Evolutionary conservation across 73 alveolate genomes (phyloP), one percentile per base, ranked within the genome.

Genomic region (Paramecium tetraurelia): DNA sequence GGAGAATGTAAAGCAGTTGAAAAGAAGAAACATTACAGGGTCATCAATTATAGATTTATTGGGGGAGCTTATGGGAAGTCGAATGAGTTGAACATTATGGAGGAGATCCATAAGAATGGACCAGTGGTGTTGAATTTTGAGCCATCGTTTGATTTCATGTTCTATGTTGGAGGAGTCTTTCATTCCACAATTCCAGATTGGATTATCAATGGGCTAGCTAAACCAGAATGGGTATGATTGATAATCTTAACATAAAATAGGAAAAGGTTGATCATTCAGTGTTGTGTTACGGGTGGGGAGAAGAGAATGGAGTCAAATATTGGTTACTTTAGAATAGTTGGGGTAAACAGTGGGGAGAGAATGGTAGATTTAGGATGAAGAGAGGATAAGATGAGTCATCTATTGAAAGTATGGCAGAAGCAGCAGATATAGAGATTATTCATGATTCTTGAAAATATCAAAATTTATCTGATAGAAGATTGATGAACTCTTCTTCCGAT

Each of bases 211-310:
- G 84, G 87, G 29, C 31, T 68, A 44, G 89, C 80, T 16, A 89
- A 53, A 14, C 94, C 94, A 12, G 89, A 63, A 44, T 89, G 94
- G 94, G 90, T 80, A 80, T 80, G 5, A 22, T 21, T 5, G 9
- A 44, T 80, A 12, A 18, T 16, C 12, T 31, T 44, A 72, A 29
- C 14, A 72, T 9, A 12, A 9, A 24, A 59, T 27, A 80, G 90
- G 86, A 89, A 89, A 89, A 89, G 43, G 94, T 89, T 21, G 94
- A 89, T 70, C 94, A 89, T 50, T 89, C 94, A 12, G 94, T 89
- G 11, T 46, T 89, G 12, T 89, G 94, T 59, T 89, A 89, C 18
- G 94, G 94, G 16, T 89, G 94, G 94, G 94, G 94, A 21, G 94
- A 89, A 89, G 94, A 89, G 48, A 83, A 89, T 70, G 88, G 87